Base-by-base conservation (phyloP, 2,329 filamentous ascomycete genomes). In the Penicillium concentricum region DNA sequence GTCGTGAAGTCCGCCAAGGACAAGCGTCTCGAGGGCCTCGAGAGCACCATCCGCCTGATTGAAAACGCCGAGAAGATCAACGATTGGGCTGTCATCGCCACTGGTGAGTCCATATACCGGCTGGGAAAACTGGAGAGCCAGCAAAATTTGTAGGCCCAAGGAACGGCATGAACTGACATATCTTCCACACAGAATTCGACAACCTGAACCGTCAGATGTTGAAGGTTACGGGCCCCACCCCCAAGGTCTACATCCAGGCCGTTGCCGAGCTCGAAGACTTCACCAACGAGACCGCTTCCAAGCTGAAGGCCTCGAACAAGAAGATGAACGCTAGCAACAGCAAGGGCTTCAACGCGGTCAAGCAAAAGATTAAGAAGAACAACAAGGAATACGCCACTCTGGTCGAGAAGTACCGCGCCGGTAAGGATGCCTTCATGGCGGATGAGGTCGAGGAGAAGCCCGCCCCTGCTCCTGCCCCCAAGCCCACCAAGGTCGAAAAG, bases 261-360 rank as follows among this genome's bases (percentile, higher is more conserved):
- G 86, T 97, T 65, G 89, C 93, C 69, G 93, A 99, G 73, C 83
- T 99, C 63, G 94, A 99, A 79, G 92, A 96, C 69, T 86, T 89
- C 73, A 90, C 97, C 83, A 92, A 92, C 73, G 95, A 99, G 81
- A 88, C 92, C 24, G 85, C 96, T 64, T 87, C 92, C 69, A 97
- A 97, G 84, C 91, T 96, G 74, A 99, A 99, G 82, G 90, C 95
- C 66, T 90, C 90, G 2, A 87, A 88, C 62, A 97, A 97, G 86
- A 97, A 97, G 84, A 96, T 97, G 92, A 99, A 96, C 80, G 92
- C 92, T 61, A 94, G 88, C 72, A 95, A 93, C 73, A 89, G 92
- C 64, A 91, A 92, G 78, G 92, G 92, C 70, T 85, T 99, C 71
- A 99, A 97, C 76, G 91, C 92, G 61, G 90, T 97, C 72, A 96